Evolutionary conservation across 1,284 basidiomycete species (phyloP).

Genomic region (Melanopsichium pennsylvanicum): DNA sequence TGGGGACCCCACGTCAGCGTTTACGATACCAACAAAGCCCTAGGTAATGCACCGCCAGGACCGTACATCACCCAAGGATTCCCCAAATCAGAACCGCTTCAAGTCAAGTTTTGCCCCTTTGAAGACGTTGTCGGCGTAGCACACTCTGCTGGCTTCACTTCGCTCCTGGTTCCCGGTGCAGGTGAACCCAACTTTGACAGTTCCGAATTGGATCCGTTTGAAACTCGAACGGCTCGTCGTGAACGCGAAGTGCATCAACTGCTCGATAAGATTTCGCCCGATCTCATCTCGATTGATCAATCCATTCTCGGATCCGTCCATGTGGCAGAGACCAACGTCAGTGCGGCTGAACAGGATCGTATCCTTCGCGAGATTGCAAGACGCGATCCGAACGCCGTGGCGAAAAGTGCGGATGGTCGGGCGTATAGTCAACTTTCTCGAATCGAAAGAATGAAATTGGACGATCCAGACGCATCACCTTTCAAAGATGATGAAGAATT

Average conservation of each 20-base stretch:
- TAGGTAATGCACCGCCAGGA: constrained; percentile 69
- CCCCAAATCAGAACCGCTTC: constrained; percentile 71
- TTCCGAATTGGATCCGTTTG: constrained; percentile 91
- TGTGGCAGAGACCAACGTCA: constrained; percentile 75
- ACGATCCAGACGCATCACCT: constrained; percentile 28
- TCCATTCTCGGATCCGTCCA: constrained; percentile 70
- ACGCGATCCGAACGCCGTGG: constrained; percentile 28
- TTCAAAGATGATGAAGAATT: constrained; percentile 12
- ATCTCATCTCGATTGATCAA: constrained; percentile 89
- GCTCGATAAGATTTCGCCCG: constrained; percentile 93
- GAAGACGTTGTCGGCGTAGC: constrained; percentile 86
- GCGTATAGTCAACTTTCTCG: constrained; percentile 58
- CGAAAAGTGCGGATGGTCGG: constrained; percentile 52
- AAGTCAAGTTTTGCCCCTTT: constrained; percentile 81
- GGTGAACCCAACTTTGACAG: constrained; percentile 97
- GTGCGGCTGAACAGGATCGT: constrained; percentile 71
- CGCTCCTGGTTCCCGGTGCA: constrained; percentile 85
- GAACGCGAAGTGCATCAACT: constrained; percentile 91
- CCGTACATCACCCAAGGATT: constrained; percentile 61
- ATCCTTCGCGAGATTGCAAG: constrained; percentile 17
- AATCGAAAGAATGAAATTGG: constrained; percentile 53
- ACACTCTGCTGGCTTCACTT: constrained; percentile 77
- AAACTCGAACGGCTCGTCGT: constrained; percentile 79
- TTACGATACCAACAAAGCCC: constrained; percentile 52
- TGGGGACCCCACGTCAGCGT: constrained; percentile 80